These are phyloP conservation scores for Populus simonii DNA, from an alignment of 345 rosid species.

Conservation along the genomic window DNA sequence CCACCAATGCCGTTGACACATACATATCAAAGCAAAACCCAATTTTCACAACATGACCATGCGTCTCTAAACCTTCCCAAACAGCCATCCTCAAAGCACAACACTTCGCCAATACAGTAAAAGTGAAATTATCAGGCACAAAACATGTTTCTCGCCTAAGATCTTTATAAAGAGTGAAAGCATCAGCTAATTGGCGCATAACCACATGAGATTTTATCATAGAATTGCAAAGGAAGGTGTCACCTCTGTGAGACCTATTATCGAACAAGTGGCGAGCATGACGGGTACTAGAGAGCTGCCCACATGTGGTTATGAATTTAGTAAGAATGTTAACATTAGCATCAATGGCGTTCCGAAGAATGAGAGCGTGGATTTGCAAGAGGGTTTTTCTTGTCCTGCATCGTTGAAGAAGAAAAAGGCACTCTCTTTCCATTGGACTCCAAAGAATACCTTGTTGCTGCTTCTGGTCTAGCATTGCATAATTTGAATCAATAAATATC, in stretches of 20 bases:
- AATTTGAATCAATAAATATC: background rate
- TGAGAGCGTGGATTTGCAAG: conserved; percentile 61
- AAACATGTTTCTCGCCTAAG: conserved; percentile 46
- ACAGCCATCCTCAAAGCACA: conserved; percentile 37
- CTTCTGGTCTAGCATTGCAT: background rate
- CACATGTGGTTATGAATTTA: conserved; percentile 43
- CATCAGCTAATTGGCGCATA: conserved; percentile 34
- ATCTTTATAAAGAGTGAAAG: conserved; percentile 48
- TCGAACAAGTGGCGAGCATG: conserved; percentile 65
- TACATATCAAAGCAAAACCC: conserved; percentile 60
- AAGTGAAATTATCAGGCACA: conserved; percentile 56
- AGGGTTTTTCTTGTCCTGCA: conserved; percentile 31
- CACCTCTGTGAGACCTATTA: conserved; percentile 44
- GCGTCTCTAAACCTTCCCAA: conserved; percentile 55
- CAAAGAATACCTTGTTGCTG: conserved; percentile 18
- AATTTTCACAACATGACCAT: conserved; percentile 43
- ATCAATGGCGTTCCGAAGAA: conserved; percentile 55
- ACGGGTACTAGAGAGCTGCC: conserved; percentile 24
- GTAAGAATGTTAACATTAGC: conserved; percentile 57
- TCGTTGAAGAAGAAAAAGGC: conserved; percentile 50
- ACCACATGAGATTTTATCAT: conserved; percentile 61
- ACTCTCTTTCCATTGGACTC: conserved; percentile 53
- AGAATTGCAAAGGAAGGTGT: conserved; percentile 58
- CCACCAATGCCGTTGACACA: conserved; percentile 62
- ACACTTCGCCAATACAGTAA: conserved; percentile 52